phyloP scores from a whole-genome alignment of 225 moss, liverwort and hornwort species.

The Sphagnum tenellum region DNA sequence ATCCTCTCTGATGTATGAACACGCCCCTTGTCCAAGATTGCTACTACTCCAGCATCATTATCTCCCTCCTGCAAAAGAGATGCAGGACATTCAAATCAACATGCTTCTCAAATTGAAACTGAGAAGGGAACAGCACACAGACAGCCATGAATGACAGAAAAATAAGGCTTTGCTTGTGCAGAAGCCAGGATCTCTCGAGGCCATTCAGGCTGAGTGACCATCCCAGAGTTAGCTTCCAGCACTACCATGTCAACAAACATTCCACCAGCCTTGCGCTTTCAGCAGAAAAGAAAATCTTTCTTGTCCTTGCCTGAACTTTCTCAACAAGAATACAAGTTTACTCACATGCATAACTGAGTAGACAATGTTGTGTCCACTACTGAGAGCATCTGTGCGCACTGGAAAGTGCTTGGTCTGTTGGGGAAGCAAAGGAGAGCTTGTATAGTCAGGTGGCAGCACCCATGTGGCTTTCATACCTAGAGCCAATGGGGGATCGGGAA shows the following conservation, averaged over 20 bases:
- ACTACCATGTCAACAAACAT: too few species aligned
- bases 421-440: constrained; percentile 65
- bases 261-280: too few species aligned
- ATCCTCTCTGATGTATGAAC: constrained; percentile 73
- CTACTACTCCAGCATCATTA: constrained; percentile 50
- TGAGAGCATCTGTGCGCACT: constrained; percentile 44
- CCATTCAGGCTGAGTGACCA: background rate
- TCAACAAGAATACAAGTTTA: constrained; percentile 1
- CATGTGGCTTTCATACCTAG: constrained; percentile 76
- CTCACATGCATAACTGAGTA: constrained; percentile 89
- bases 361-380: constrained; percentile 45
- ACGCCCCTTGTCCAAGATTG: constrained; percentile 51
- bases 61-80: constrained; percentile 37
- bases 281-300: too few species aligned
- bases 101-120: too few species aligned
- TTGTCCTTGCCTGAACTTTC: too few species aligned
- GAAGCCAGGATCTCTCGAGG: constrained; percentile 4
- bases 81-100: background rate
- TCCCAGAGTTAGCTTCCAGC: too few species aligned
- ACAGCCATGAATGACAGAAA: too few species aligned
- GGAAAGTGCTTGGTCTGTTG: constrained; percentile 63
- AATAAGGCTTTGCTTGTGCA: background rate
- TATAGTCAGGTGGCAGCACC: constrained; percentile 74
- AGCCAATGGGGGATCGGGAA: constrained; percentile 83
- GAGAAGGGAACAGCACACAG: too few species aligned